Conservation (phyloP, 768 basidiomycete species). For the button mushroom (Agaricus bisporus) region DNA sequence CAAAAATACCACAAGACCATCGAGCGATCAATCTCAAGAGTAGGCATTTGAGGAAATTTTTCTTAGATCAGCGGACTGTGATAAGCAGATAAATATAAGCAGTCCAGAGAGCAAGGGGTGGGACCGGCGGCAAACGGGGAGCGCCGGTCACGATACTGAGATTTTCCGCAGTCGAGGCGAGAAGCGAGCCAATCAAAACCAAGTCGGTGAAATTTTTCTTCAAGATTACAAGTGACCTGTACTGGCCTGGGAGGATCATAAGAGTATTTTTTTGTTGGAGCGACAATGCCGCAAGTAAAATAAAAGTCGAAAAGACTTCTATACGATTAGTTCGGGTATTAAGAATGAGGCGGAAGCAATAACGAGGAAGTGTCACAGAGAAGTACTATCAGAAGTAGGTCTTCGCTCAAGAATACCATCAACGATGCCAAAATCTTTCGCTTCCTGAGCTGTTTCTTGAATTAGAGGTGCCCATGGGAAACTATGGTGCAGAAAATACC, state of each 20-base stretch:
- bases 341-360: constrained; percentile 4
- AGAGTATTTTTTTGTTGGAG: no score
- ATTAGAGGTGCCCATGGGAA: constrained; percentile 17
- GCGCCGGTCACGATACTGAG: no score
- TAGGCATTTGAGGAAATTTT: neutral
- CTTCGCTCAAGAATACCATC: constrained; percentile 81
- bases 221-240: no score
- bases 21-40: constrained; percentile 5
- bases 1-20: neutral
- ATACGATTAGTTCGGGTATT: neutral
- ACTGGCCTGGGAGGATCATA: no score
- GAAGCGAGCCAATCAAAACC: no score
- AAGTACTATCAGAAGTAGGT: constrained; percentile 42
- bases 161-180: no score
- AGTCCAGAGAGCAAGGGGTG: neutral
- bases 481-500: constrained; percentile 33
- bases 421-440: constrained; percentile 86
- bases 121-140: no score
- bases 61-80: neutral
- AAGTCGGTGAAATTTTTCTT: no score
- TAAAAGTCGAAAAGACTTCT: neutral
- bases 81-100: neutral
- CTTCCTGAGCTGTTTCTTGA: constrained; percentile 63
- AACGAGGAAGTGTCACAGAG: constrained; percentile 6
- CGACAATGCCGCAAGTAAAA: neutral